Percentiles rank a stretch among this genome's conserved stretches.
Evolutionary conservation across 139 green algal genomes (phyloP).

Genomic region (Coelastrella sp.): DNA sequence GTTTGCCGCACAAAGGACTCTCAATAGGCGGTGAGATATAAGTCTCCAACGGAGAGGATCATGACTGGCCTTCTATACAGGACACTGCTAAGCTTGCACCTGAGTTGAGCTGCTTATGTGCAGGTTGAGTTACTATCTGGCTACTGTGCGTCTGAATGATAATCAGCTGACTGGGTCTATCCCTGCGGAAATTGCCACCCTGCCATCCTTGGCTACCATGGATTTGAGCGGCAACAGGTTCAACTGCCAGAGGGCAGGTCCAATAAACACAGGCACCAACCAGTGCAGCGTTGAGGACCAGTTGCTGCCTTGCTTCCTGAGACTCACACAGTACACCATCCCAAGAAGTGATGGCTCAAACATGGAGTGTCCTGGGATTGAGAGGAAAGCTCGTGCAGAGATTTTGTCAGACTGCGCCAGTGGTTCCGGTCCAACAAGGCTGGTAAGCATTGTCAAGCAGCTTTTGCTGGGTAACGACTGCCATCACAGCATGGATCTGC

Average conservation of each 20-base stretch:
- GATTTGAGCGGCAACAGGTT: not conserved
- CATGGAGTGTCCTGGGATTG: constrained; percentile 8
- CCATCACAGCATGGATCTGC: too few species aligned
- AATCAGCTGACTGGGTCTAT: constrained; percentile 1
- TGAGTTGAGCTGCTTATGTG: not conserved
- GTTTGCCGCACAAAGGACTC: too few species aligned
- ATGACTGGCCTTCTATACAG: not conserved
- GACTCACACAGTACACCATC: not conserved
- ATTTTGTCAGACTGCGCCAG: not conserved
- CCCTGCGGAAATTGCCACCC: not conserved
- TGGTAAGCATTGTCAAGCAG: not conserved
- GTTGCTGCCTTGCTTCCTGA: constrained; percentile 41
- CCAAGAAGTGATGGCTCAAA: not conserved
- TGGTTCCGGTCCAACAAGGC: not conserved
- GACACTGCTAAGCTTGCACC: not conserved
- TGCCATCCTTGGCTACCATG: not conserved
- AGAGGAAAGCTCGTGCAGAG: not conserved
- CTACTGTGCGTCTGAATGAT: not conserved
- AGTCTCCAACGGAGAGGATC: not conserved
- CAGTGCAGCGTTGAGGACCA: not conserved
- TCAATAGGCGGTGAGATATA: too few species aligned
- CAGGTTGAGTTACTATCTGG: not conserved
- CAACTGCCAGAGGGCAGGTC: not conserved
- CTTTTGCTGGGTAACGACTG: not conserved
- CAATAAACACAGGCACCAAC: not conserved